Base-by-base conservation (phyloP, 768 basidiomycete species). In the Termitomyces sp. region DNA sequence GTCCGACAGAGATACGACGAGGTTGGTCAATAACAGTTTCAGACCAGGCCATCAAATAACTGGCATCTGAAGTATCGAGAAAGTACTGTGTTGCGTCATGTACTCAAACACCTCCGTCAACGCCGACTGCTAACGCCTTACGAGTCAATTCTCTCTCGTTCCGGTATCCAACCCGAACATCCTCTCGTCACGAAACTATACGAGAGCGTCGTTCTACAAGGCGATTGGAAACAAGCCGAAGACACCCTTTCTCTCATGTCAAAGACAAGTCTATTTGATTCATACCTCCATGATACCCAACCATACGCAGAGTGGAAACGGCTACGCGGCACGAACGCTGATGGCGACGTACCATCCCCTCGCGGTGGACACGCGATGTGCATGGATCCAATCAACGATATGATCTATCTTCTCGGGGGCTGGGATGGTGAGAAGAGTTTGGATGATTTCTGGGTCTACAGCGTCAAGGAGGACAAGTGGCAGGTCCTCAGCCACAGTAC, bases 321-420 rank as follows among this genome's bases (percentile, higher is more conserved):
- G 16, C 70, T 90, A 1, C 71, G 70, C 37, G 86, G 81, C 22
- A 77, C 81, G n/a, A 81, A 87, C 60, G 76, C 82, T 1, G 82
- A 87, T 63, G 84, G 83, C 9, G 87, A 89, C 62, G 69, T 78
- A 0, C 90, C 91, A 5, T 76, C 79, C 26, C 75, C 81, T 46
- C 82, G 91, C 0, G 88, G 90, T 16, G 91, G 90, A 0, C 89
- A 92, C 61, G 86, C 88, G 22, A 90, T 90, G 87, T 90, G 88
- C 62, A 82, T 91, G 60, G 90, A 92, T 65, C 72, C 78, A 24
- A 74, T 78, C 8, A 77, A 81, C 39, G 81, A 81, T 6, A 69
- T 80, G 45, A 82, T 92, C 29, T 92, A 92, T 66, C 77, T 92
- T 22, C 83, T 90, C 54, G 91, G 90, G 1, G 91, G 91, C 0